Evolutionary conservation across 2,329 filamentous ascomycete species (phyloP).

Genomic region (Colletotrichum sp.): DNA sequence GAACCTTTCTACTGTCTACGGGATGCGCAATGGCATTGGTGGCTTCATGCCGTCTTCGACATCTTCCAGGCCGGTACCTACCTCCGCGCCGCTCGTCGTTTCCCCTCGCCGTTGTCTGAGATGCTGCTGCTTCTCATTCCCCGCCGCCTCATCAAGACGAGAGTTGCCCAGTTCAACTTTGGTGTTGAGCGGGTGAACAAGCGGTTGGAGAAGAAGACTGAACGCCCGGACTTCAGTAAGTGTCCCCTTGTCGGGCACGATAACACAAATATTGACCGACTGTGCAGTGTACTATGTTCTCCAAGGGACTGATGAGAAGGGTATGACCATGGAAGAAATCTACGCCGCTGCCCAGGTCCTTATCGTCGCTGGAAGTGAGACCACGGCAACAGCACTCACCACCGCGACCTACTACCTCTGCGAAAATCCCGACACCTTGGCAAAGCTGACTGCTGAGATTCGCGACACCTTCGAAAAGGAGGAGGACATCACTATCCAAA

Average conservation of each 20-base stretch:
- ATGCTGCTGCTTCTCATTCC: conserved; percentile 9
- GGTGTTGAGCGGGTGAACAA: conserved; percentile 8
- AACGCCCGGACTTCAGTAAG: conserved; percentile 12
- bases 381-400: conserved; percentile 34
- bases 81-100: conserved; percentile 9
- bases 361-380: conserved; percentile 38
- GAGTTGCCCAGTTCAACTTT: conserved; percentile 14
- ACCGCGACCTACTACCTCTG: conserved; percentile 31
- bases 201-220: conserved; percentile 1
- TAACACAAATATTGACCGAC: not conserved
- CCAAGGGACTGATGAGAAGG: conserved; percentile 6
- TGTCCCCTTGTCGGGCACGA: too few species aligned
- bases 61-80: conserved; percentile 18
- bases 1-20: conserved; percentile 31
- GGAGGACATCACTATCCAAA: conserved; percentile 39
- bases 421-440: conserved; percentile 31
- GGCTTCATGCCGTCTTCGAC: conserved; percentile 29
- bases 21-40: conserved; percentile 27
- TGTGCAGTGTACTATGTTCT: conserved; percentile 4
- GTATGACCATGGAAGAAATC: conserved; percentile 8
- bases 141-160: conserved; percentile 9
- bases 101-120: conserved; percentile 6
- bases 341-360: conserved; percentile 14
- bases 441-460: conserved; percentile 41
- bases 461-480: conserved; percentile 34